Evolutionary conservation across 495 filamentous ascomycete species (phyloP), one percentile per base, ranked within the genome.

Genomic region (Pyrenopolyporus hunteri): DNA sequence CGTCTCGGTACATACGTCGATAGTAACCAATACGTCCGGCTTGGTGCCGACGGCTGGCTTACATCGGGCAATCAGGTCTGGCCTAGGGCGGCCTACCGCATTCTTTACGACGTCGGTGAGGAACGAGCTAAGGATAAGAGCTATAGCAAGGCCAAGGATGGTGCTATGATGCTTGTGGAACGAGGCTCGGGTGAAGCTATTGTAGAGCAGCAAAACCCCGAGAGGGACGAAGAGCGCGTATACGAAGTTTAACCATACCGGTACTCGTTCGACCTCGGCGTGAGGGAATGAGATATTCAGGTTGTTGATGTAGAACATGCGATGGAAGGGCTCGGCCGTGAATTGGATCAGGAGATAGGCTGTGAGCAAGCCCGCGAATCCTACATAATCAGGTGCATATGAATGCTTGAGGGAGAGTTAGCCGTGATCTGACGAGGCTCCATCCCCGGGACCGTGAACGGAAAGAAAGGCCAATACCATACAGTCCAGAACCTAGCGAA

Each of bases 41-140:
- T 89, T 82, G 0, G 90, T 92, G 14, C 82, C 84, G 19, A 80
- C 64, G 8, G 67, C 69, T 0, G 94, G 93, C 52, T 89, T 85
- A 74, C 94, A 98, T n/a, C 94, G 86, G 2, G 87, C 85, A 28
- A 98, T 84, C 9, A 98, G 75, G 70, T 99, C 94, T 4, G 94
- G 94, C 4, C 94, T 85, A 14, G 95, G 93, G 13, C 95, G 81
- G 13, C 94, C 94, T 33, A 96, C 90, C 0, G 86, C 82, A 70
- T 98, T 97, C 69, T 99, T 99, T 56, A 98, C 80, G 0, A 93
- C 76, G 65, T 98, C 95, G 47, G 95, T 97, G 7, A 98, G 77
- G 71, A 97, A 87, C 1, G 83, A 81, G 1, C 91, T 88, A 14
- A 97, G 80, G 72, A 91, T 81, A 14, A 97, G 70, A 44, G 89